Evolutionary conservation across 441 rosid genomes (phyloP).

Genomic region (Heliophila coronopifolia): DNA sequence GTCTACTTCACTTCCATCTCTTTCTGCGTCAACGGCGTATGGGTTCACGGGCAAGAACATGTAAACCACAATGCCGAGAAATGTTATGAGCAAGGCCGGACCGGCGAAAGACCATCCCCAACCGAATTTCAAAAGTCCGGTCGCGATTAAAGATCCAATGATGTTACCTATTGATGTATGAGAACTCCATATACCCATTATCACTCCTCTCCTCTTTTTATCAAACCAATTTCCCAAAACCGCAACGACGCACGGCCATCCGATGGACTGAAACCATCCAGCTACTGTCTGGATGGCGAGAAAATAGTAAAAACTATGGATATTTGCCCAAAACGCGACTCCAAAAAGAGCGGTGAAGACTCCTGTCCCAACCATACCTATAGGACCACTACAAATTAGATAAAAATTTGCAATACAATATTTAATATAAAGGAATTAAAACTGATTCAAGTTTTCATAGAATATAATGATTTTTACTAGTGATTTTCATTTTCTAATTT

Average conservation of each 20-base stretch:
- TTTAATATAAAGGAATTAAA: too few relatives aligned
- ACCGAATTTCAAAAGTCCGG: constrained; percentile 60
- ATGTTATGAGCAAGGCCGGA: constrained; percentile 58
- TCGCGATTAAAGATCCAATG: constrained; percentile 66
- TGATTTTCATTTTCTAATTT: too few relatives aligned
- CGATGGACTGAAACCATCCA: constrained; percentile 83
- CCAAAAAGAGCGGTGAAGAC: constrained; percentile 76
- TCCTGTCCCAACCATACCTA: constrained; percentile 87
- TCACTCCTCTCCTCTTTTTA: constrained; percentile 79
- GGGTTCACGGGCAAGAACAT: constrained; percentile 67
- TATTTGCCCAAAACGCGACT: constrained; percentile 62
- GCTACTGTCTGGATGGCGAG: constrained; percentile 60
- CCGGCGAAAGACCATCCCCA: constrained; percentile 96
- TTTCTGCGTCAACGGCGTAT: constrained; percentile 61
- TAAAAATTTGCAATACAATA: too few relatives aligned
- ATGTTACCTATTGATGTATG: constrained; percentile 93
- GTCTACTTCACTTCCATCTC: constrained; percentile 47
- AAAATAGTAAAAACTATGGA: constrained; percentile 66
- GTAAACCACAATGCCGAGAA: constrained; percentile 57
- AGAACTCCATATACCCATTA: constrained; percentile 97
- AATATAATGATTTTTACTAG: too few relatives aligned
- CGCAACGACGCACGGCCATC: constrained; percentile 98
- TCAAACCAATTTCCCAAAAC: constrained; percentile 91
- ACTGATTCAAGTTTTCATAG: too few relatives aligned
- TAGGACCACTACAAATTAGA: too few relatives aligned